phyloP scores from a whole-genome alignment of 2,329 filamentous ascomycete species.

The Amauroascus verrucosus region DNA sequence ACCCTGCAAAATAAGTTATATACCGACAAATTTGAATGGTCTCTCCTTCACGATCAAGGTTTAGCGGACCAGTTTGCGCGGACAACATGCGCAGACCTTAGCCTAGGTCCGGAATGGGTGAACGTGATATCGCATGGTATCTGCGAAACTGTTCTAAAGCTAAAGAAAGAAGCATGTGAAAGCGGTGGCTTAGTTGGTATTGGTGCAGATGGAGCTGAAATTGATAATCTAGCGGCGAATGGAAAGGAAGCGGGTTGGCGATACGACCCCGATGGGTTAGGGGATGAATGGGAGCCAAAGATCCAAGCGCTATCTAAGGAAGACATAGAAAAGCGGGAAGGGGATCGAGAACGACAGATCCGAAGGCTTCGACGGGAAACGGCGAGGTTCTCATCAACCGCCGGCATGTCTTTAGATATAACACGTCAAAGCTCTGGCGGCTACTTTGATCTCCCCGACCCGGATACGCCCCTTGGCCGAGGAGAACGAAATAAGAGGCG shows the following conservation, averaged over 20 bases:
- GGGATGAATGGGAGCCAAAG: constrained; percentile 73
- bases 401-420: constrained; percentile 67
- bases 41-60: constrained; percentile 78
- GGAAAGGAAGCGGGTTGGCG: constrained; percentile 83
- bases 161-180: constrained; percentile 96
- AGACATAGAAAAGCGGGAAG: constrained; percentile 94
- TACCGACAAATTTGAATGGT: constrained; percentile 98
- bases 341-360: constrained; percentile 84
- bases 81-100: constrained; percentile 84
- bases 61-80: constrained; percentile 88
- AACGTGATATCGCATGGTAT: constrained; percentile 92
- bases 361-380: constrained; percentile 80
- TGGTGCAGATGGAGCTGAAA: constrained; percentile 56
- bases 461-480: constrained; percentile 75
- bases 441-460: constrained; percentile 48
- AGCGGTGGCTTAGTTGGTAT: constrained; percentile 76
- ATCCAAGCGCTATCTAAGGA: constrained; percentile 78
- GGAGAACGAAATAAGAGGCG: constrained; percentile 95
- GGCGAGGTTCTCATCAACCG: constrained; percentile 77
- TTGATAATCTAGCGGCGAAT: constrained; percentile 81
- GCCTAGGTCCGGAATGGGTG: constrained; percentile 83
- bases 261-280: constrained; percentile 85
- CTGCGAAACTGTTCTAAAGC: constrained; percentile 80
- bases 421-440: constrained; percentile 48
- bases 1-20: constrained; percentile 87